Evolutionary conservation across 306 rosid species (phyloP), one percentile per base, ranked within the genome.

Genomic region (Lagenaria siceraria): DNA sequence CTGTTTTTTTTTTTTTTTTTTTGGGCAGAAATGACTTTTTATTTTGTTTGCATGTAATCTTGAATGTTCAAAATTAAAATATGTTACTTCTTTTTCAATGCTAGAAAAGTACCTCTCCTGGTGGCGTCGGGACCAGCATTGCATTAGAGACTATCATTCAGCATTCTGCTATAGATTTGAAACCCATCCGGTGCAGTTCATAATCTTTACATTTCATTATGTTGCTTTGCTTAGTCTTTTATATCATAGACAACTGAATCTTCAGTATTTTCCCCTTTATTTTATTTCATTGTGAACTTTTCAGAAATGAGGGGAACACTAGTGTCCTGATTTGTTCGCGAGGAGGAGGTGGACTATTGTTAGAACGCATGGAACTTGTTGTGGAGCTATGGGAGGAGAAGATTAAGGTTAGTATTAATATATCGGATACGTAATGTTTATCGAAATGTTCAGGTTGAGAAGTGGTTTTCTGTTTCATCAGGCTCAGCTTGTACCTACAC

Each of bases 301-400:
- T 81, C 89, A 94, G 96, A 88, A 83, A 79, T 75, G 98, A 90
- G 81, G 87, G 83, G 40, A 82, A 87, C 89, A 84, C 80, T 76
- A 77, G 58, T 71, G 79, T 94, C 85, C 95, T 94, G 78, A 92
- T 94, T 82, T 94, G 97, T 80, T 94, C 97, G 64, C 89, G 89
- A 89, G 98, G 98, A 66, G 97, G 98, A 53, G 98, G 97, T 42
- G 98, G 98, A 78, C 86, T 94, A 35, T 82, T 94, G 86, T 81
- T 31, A 53, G 95, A 90, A 79, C 95, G 97, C 77, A 94, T 94
- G 97, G 91, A 87, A 83, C 91, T 94, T 54, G 96, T 90, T 78
- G 87, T 90, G 31, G 96, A 92, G 82, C 86, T 94, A 18, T 94
- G 98, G 98, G 92, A 85, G 79, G 90, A 87, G 81, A 92, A 90